Evolutionary conservation across 2,329 filamentous ascomycete species (phyloP), one percentile per base, ranked within the genome.

Genomic region (Chrysosporium queenslandicum): DNA sequence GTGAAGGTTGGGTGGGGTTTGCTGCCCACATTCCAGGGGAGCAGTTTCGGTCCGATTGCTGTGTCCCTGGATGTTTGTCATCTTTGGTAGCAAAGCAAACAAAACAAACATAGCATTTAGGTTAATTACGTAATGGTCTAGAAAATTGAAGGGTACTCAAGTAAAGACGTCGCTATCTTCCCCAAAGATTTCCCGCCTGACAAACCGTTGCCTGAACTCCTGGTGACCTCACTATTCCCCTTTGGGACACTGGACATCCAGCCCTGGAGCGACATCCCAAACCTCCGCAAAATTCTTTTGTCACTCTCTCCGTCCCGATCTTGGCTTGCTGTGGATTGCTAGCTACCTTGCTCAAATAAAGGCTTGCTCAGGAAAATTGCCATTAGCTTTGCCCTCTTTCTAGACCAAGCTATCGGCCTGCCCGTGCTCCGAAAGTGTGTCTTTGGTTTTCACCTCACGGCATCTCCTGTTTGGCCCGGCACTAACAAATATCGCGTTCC

Each of bases 201-300:
- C n/a, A n/a, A n/a, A n/a, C n/a, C n/a, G n/a, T n/a, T 9, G 9
- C 27, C 27, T 29, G 27, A 29, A 29, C 27, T 39, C 6, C 36
- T 20, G 16, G 39, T 25, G 11, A 41, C 14, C 21, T 41, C 20
- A 25, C 46, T 48, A 40, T 48, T 25, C 46, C 46, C 18, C 2
- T 48, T 48, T 29, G 32, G 46, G 46, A 49, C 8, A 11, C 46
- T 47, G 7, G 11, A 29, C 36, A 29, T 49, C 46, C 23, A 29
- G 23, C 23, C 34, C 36, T 29, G 12, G 34, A 30, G 46, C 34
- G 41, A 49, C 36, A 37, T 34, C 36, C 32, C 40, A 49, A 29
- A 40, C 34, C 36, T 41, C 46, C 46, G 36, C 46, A 40, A 41
- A 49, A 49, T 41, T 48, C 12, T 30, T 29, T 49, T 16, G 21